Base-by-base conservation (phyloP, 2,329 filamentous ascomycete genomes). In the Chalara sp. region DNA sequence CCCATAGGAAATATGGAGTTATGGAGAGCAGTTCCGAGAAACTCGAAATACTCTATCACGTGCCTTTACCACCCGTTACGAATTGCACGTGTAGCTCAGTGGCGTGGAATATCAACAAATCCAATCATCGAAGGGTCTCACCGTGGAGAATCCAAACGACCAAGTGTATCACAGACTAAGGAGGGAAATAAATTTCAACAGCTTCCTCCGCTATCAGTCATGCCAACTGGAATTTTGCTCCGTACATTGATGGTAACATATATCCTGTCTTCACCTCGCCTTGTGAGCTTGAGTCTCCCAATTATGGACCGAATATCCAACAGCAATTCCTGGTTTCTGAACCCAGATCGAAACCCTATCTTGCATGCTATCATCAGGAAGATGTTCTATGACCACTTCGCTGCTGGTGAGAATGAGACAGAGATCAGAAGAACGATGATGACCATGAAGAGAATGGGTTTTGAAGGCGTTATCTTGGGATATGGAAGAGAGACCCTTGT, bases 371-470 rank as follows among this genome's bases (percentile, higher is more conserved):
- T 89, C 32, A 72, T 95, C 43, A 87, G 88, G 65, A 80, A 83
- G 64, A 91, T 88, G 0, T 89, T 95, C 58, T 95, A 95, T 65
- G 83, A 84, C 31, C 90, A 95, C 61, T 95, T 95, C 67, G 95
- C 89, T 66, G 88, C 87, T 0, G 90, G 90, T 29, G 85, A 89
- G 68, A 84, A 79, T 47, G 74, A 78, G 1, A 61, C 66, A 4
- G 86, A 95, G 67, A 84, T 93, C 3, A 72, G 73, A 41, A 70
- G 66, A 35, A 88, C 84, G 1, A 79, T 89, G 32, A 64, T 73
- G 1, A 72, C 76, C 4, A 74, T 93, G 30, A 87, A 88, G 67
- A 67, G 73, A 28, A 81, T 90, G 48, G 90, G 90, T 1, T 95
- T 89, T 63, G 79, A 78, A 12, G 90, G 89, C 8, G 86, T 95